phyloP scores from a whole-genome alignment of 2,329 filamentous ascomycete species.

The Cytospora chrysosperma region DNA sequence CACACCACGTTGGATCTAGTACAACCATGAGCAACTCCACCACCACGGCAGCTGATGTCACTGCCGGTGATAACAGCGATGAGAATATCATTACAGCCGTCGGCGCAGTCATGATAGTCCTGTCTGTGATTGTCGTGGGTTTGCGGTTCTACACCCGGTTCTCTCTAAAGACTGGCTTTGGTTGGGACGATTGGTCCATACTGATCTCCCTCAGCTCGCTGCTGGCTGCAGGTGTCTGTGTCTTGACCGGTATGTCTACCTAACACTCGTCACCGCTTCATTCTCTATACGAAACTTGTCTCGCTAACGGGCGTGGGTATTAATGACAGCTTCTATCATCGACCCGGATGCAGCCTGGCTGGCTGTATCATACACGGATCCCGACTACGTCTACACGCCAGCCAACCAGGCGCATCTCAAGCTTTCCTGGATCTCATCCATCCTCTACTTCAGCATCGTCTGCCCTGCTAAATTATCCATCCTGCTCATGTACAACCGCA shows the following conservation, averaged over 20 bases:
- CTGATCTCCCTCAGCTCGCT: background rate
- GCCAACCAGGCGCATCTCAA: constrained; percentile 21
- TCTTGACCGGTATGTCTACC: background rate
- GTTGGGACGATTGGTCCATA: constrained; percentile 12
- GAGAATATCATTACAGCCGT: background rate
- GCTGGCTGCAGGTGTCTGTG: background rate
- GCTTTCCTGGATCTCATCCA: constrained; percentile 27
- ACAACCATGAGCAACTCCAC: background rate
- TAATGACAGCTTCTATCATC: background rate
- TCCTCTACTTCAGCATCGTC: constrained; percentile 34
- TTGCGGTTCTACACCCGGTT: constrained; percentile 5
- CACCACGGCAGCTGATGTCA: background rate
- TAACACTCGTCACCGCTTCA: background rate
- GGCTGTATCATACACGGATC: constrained; percentile 13
- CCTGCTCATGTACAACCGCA: constrained; percentile 34
- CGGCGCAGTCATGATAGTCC: constrained; percentile 4
- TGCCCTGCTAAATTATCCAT: constrained; percentile 34
- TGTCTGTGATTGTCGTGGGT: constrained; percentile 3
- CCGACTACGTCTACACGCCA: constrained; percentile 13
- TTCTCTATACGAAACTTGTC: background rate
- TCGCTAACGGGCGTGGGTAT: background rate
- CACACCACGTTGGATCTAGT: background rate
- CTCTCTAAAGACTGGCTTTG: constrained; percentile 1
- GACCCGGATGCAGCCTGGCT: constrained; percentile 15
- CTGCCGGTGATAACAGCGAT: background rate